Evolutionary conservation across 306 rosid species (phyloP), one percentile per base, ranked within the genome.

Genomic region (Neltuma alba): DNA sequence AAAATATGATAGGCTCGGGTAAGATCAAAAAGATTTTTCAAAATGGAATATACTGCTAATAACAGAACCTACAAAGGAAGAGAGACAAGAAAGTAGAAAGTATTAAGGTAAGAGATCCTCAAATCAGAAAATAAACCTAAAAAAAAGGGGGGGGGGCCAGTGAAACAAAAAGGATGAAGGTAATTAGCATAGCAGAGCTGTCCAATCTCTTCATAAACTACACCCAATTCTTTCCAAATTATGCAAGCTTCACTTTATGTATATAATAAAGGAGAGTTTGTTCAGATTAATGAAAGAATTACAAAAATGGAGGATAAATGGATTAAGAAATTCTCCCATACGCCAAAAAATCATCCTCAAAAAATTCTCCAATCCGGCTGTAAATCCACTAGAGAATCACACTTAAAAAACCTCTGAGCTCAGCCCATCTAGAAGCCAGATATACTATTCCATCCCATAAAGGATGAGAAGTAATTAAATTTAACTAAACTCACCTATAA

Each of bases 1-100:
- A 33, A 76, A 60, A 54, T 45, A 70, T 44, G 40, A 16, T 36
- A 52, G 16, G 75, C 70, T 41, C 21, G 66, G n/a, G 58, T 33
- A 61, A 27, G 76, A 33, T 55, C 72, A 77, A 69, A 71, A 70
- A 65, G n/a, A 18, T 5, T 54, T 70, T 41, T 42, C 68, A 23
- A 76, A 52, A 52, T 27, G 54, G 52, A 80, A 70, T 68, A 45
- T 60, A 70, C 58, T 75, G 72, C 65, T 69, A 9, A 20, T 28
- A 63, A 63, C 16, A 36, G 50, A 57, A 42, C 37, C 55, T 12
- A 55, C 37, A 30, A 42, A 33, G 84, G 67, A 28, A 57, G 63
- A 25, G 33, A 57, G 63, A 57, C 16, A 9, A 47, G 61, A 54
- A 23, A 23, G 33, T 57, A 57, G 33, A 23, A 23, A 57, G 16